Base-by-base conservation (phyloP, 495 filamentous ascomycete genomes). In the Xanthoparmelia taractica region DNA sequence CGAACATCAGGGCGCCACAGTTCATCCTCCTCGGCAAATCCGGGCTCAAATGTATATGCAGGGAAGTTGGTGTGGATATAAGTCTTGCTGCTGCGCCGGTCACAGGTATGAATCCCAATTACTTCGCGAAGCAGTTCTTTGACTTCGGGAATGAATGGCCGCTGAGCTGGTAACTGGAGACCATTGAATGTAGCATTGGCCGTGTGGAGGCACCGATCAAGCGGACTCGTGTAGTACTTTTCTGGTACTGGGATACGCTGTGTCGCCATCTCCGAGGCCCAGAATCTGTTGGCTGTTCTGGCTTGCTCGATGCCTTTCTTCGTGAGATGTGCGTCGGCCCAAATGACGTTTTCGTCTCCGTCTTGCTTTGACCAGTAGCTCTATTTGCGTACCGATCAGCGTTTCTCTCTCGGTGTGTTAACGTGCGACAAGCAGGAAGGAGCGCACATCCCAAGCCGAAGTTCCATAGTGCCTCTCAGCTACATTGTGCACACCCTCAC, bases 101-200 rank as follows among this genome's bases (percentile, higher is more conserved):
- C 90, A 71, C 91, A 96, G 8, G 90, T 94, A 70, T 94, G 91
- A 45, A 86, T 76, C 38, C 85, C 84, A 59, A 91, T 83, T 2
- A 79, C 77, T 69, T 96, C 91, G 52, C 91, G 82, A 61, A 94
- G 73, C 15, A 83, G 72, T 25, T 93, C 89, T 68, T 87, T 89
- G 68, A 94, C 76, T 4, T 78, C 74, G 0, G 88, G 87, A 2
- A 72, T 73, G 71, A 86, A 90, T 4, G 82, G 71, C 41, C 58
- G 52, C 27, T 38, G 20, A 0, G 33, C n/a, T 0, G 86, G 85
- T 0, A 88, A 71, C 7, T 71, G 45, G 5, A 90, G 77, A 18
- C 72, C 76, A 18, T 66, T 58, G 73, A 88, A 93, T 0, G 85
- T 85, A 61, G 84, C 59, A 31, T 80, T 76, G 37, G 83, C 82